Conservation (phyloP, 1,284 basidiomycete genomes). For the Vanrija sp. region DNA sequence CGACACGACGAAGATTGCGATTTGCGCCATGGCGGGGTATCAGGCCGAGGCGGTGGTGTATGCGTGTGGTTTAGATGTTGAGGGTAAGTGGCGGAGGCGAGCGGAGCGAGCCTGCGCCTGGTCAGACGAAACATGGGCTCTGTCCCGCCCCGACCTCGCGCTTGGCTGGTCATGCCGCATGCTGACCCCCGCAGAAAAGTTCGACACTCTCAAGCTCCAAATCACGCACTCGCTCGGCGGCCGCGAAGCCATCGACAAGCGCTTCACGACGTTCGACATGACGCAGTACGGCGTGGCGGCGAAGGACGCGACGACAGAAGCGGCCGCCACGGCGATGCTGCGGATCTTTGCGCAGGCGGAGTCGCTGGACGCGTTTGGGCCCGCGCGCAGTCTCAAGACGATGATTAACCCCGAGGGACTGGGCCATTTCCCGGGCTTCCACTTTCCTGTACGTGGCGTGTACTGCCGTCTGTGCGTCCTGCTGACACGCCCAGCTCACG, state of each 20-base stretch:
- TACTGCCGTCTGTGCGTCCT: too few relatives aligned
- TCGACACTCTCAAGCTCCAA: conserved; percentile 22
- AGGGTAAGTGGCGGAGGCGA: not conserved
- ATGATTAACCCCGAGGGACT: conserved; percentile 18
- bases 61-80: conserved; percentile 21
- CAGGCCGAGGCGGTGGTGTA: conserved; percentile 23
- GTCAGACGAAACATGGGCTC: too few relatives aligned
- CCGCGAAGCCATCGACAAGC: not conserved
- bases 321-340: conserved; percentile 21
- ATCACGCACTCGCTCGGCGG: conserved; percentile 6
- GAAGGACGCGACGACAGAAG: conserved; percentile 19
- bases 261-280: conserved; percentile 19
- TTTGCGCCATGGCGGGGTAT: conserved; percentile 25
- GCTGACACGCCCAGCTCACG: not conserved
- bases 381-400: not conserved
- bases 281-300: conserved; percentile 23
- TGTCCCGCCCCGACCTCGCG: too few relatives aligned
- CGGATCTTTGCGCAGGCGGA: conserved; percentile 25
- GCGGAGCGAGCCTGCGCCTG: too few relatives aligned
- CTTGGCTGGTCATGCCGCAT: too few relatives aligned
- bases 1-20: conserved; percentile 28
- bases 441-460: not conserved
- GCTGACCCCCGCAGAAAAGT: conserved; percentile 15
- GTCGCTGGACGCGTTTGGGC: conserved; percentile 15
- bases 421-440: conserved; percentile 22